Evolutionary conservation across 495 filamentous ascomycete genomes (phyloP), one percentile per base, ranked within the genome.

Genomic region (Talaromyces stipitatus): DNA sequence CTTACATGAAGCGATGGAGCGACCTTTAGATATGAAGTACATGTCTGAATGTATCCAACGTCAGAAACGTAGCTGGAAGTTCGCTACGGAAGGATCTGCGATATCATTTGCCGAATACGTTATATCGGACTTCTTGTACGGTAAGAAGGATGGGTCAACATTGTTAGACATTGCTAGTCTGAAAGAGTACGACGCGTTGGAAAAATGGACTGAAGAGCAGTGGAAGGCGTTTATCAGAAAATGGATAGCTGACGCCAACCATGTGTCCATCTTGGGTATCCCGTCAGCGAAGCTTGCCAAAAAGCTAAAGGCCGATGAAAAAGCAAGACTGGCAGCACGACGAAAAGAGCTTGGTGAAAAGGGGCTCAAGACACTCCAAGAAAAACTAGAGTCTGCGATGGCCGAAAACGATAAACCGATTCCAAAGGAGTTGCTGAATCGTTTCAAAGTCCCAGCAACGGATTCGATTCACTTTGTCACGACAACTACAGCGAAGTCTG

Each of bases 401-500:
- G 81, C 83, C 3, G 83, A 87, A 64, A 95, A 95, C 62, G 88
- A 95, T 64, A 82, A 85, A 65, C 82, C 86, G 36, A 90, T 94
- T 43, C 89, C 90, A 7, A 76, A 82, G 45, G 82, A 88, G 24
- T 66, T 95, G 27, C 73, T 97, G n/a, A 84, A 85, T 53, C 77
- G 85, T 50, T 96, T 95, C 73, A 66, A 79, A 43, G 87, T 99
- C 32, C 95, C 94, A 18, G 79, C 83, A 10, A 85, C 89, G 0
- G 86, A 91, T 6, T 92, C 91, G 0, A 94, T 96, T 43, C 90
- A 97, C 69, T 96, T 97, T 69, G 92, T 96, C 63, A 81, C 91
- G 47, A 94, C 94, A 0, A 83, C 78, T 7, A 96, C 91, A 1
- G 94, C 91, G 29, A 79, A 91, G 54, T 90, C 91, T 26, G 94